These are phyloP conservation scores for Pestalotiopsis sp. DNA, from an alignment of 2,329 filamentous ascomycete genomes.

Conservation along the genomic window DNA sequence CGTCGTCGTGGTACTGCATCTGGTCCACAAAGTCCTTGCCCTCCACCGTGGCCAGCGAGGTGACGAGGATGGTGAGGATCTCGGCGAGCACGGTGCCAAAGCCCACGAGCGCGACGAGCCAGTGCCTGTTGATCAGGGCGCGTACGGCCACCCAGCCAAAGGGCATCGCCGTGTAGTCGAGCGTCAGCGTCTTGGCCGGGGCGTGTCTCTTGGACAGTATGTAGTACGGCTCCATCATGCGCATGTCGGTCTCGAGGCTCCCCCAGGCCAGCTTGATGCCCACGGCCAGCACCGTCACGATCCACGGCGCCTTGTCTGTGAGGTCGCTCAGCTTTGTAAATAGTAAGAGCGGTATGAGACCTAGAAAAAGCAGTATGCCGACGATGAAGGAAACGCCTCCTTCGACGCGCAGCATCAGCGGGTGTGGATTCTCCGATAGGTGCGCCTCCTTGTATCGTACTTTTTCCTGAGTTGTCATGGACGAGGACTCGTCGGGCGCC, in stretches of 20 bases:
- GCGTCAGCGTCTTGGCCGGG: slow-evolving; percentile 63
- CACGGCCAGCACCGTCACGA: slow-evolving; percentile 67
- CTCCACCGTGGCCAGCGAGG: slow-evolving; percentile 65
- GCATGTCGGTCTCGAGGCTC: slow-evolving; percentile 67
- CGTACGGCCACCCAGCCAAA: slow-evolving; percentile 66
- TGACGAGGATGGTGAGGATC: slow-evolving; percentile 69
- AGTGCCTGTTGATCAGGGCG: slow-evolving; percentile 65
- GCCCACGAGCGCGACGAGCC: slow-evolving; percentile 68
- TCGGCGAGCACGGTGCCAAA: slow-evolving; percentile 74
- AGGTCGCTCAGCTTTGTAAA: slow-evolving; percentile 58
- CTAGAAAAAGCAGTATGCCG: slow-evolving; percentile 57
- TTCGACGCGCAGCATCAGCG: slow-evolving; percentile 64
- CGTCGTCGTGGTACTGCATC: slow-evolving; percentile 13
- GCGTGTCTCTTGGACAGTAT: slow-evolving; percentile 68
- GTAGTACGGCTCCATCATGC: slow-evolving; percentile 76
- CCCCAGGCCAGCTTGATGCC: slow-evolving; percentile 69
- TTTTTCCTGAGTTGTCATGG: slow-evolving; percentile 39
- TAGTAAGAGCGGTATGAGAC: slow-evolving; percentile 62
- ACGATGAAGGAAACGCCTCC: slow-evolving; percentile 63
- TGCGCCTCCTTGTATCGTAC: slow-evolving; percentile 52
- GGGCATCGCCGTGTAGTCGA: slow-evolving; percentile 74
- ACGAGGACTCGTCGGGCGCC: slow-evolving; percentile 61
- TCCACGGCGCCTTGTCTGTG: slow-evolving; percentile 64
- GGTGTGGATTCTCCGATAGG: slow-evolving; percentile 64
- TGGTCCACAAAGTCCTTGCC: slow-evolving; percentile 59